Evolutionary conservation across 2,329 filamentous ascomycete genomes (phyloP), one percentile per base, ranked within the genome.

Genomic region (Cordyceps tenuipes): DNA sequence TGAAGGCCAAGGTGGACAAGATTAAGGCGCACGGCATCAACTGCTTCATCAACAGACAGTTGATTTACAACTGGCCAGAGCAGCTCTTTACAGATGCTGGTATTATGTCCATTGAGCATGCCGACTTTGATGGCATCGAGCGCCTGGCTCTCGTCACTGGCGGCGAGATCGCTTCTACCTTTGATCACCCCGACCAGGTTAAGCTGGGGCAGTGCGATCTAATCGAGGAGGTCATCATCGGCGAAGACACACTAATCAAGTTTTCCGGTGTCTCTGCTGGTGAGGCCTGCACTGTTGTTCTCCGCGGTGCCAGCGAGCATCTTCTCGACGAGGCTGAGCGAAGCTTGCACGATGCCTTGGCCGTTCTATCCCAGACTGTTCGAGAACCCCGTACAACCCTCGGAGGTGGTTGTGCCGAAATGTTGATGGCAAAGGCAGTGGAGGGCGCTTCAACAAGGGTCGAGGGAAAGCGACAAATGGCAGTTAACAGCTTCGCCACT

Each of bases 21-120:
- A 99, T 99, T 79, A 99, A 97, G 84, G 84, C 91, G 51, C 94
- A 99, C 71, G 94, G 94, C 62, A 97, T 99, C 79, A 99, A 99
- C 83, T 97, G 94, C 82, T 99, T 99, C 76, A 96, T 99, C 76
- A 99, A 99, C 83, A 83, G 94, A 68, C 94, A 99, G 75, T 85
- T 99, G 64, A 99, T 99, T 78, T 99, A 99, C 83, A 99, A 99
- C 82, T 99, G 94, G 94, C 94, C 94, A 6, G 94, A 99, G 77
- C 94, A 99, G 77, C 87, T 99, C 51, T 99, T 99, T 71, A 91
- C 93, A 41, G 94, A 99, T 73, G 93, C 92, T 8, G 94, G 94
- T 63, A 97, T 99, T 76, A 90, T 96, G 81, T 96, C 91, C 31
- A 99, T 99, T 68, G 94, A 99, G 79, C 94, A 99, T 74, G 94